Conservation (phyloP, 208 protist genomes). For the Trypanosoma vivax region DNA sequence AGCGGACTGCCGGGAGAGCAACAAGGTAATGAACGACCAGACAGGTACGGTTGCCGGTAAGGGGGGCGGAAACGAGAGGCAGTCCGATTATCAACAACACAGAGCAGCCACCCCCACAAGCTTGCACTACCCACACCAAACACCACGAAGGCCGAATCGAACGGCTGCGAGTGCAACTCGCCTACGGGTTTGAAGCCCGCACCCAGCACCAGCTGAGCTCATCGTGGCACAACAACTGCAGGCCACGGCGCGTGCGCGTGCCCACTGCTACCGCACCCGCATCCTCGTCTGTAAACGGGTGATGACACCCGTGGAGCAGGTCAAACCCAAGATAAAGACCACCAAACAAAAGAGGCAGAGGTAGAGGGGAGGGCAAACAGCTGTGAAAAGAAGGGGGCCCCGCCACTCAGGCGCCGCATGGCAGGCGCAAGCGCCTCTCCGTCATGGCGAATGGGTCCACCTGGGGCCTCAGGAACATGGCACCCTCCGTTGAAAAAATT, state of each 20-base stretch:
- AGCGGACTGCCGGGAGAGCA: too few species aligned
- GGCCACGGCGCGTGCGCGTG: neutral
- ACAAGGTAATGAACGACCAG: slow-evolving; percentile 2
- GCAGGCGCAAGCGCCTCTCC: too few species aligned
- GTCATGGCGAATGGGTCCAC: too few species aligned
- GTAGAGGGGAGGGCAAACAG: too few species aligned
- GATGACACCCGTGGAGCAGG: too few species aligned
- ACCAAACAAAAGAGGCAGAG: too few species aligned
- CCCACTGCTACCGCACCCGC: neutral
- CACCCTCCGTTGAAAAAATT: slow-evolving; percentile 7
- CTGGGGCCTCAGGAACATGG: neutral
- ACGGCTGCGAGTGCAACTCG: slow-evolving; percentile 90
- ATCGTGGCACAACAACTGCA: slow-evolving; percentile 47
- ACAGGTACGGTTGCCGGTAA: neutral
- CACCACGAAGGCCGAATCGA: slow-evolving; percentile 90
- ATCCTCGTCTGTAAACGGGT: neutral
- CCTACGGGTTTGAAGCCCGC: slow-evolving; percentile 90
- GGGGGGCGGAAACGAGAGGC: neutral
- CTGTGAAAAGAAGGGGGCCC: too few species aligned
- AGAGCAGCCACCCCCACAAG: too few species aligned
- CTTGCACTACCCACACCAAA: too few species aligned
- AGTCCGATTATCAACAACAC: neutral
- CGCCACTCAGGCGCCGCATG: too few species aligned
- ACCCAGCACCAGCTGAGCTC: slow-evolving; percentile 89
- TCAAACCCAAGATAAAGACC: too few species aligned